These are phyloP conservation scores for Arachnopeziza araneosa DNA, from an alignment of 2,329 filamentous ascomycete genomes.

Conservation along the genomic window DNA sequence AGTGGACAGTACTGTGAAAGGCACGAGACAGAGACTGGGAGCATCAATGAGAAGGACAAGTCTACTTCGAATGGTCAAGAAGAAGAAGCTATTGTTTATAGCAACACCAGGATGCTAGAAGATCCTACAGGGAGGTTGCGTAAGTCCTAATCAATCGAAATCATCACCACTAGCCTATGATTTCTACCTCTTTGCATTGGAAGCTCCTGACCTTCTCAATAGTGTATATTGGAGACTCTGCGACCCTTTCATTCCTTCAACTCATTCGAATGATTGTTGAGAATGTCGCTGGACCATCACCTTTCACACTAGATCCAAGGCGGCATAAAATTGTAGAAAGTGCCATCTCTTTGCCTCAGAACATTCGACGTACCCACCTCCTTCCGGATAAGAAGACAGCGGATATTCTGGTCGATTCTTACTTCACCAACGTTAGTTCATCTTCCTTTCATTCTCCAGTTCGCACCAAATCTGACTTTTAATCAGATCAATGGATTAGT, in stretches of 20 bases:
- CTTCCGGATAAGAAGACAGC: slow-evolving; percentile 52
- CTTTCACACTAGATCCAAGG: slow-evolving; percentile 23
- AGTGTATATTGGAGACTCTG: slow-evolving; percentile 28
- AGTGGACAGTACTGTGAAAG: not conserved
- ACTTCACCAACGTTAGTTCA: slow-evolving; percentile 51
- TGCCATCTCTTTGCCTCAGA: not conserved
- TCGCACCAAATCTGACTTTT: slow-evolving; percentile 4
- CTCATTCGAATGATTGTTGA: slow-evolving; percentile 24
- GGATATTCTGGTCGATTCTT: slow-evolving; percentile 49
- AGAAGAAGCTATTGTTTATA: slow-evolving; percentile 51
- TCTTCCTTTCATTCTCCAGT: not conserved
- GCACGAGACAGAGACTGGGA: not conserved
- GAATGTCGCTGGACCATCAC: slow-evolving; percentile 19
- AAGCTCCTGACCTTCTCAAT: slow-evolving; percentile 1
- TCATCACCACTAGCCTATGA: not conserved
- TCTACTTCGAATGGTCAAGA: slow-evolving; percentile 35
- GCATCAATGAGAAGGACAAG: not conserved
- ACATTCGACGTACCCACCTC: slow-evolving; percentile 41
- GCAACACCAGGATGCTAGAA: slow-evolving; percentile 52
- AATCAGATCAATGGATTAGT: slow-evolving; percentile 53
- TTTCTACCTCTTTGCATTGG: not conserved
- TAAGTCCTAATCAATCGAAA: slow-evolving; percentile 32
- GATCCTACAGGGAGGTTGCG: slow-evolving; percentile 52
- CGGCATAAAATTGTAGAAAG: slow-evolving; percentile 6
- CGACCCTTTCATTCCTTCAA: slow-evolving; percentile 25